Conservation (phyloP, 352 stramenopile genomes). For the Globisporangium yorkense region DNA sequence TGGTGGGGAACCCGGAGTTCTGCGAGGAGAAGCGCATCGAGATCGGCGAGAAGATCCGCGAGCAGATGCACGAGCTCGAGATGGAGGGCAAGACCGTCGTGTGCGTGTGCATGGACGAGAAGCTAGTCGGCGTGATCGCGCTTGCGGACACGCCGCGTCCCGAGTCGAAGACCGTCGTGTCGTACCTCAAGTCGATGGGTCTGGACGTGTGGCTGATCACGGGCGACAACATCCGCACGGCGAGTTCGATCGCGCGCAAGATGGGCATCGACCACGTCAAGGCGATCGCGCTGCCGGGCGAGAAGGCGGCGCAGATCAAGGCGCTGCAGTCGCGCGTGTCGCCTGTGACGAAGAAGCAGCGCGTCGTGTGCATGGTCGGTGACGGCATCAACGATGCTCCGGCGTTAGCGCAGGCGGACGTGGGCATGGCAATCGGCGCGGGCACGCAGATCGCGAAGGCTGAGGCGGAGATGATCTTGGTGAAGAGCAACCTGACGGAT, state of each 20-base stretch:
- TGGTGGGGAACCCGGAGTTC: conserved; percentile 77
- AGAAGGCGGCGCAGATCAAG: conserved; percentile 93
- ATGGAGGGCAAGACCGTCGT: conserved; percentile 85
- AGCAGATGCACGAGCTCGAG: conserved; percentile 78
- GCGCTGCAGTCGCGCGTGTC: conserved; percentile 67
- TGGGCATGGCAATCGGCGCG: conserved; percentile 90
- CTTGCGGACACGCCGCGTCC: conserved; percentile 69
- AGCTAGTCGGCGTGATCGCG: conserved; percentile 68
- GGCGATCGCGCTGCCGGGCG: conserved; percentile 87
- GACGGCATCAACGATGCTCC: conserved; percentile 96
- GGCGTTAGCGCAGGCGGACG: conserved; percentile 87
- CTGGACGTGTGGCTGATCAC: conserved; percentile 86
- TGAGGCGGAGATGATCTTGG: conserved; percentile 85
- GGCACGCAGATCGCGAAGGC: conserved; percentile 89
- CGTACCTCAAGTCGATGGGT: conserved; percentile 74
- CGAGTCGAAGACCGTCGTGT: conserved; percentile 67
- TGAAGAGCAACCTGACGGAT: conserved; percentile 78
- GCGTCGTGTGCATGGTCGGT: conserved; percentile 90
- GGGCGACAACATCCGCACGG: conserved; percentile 92
- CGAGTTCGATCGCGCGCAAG: conserved; percentile 81
- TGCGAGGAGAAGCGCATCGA: conserved; percentile 76
- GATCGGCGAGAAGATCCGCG: conserved; percentile 50
- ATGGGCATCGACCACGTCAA: conserved; percentile 88
- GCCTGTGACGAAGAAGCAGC: conserved; percentile 59
- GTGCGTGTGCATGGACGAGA: conserved; percentile 62